A percentile compares a stretch with the other conserved stretches of the same genome.
phyloP scores from a whole-genome alignment of 2,329 filamentous ascomycete species.

The Ceratocystis albifundus region DNA sequence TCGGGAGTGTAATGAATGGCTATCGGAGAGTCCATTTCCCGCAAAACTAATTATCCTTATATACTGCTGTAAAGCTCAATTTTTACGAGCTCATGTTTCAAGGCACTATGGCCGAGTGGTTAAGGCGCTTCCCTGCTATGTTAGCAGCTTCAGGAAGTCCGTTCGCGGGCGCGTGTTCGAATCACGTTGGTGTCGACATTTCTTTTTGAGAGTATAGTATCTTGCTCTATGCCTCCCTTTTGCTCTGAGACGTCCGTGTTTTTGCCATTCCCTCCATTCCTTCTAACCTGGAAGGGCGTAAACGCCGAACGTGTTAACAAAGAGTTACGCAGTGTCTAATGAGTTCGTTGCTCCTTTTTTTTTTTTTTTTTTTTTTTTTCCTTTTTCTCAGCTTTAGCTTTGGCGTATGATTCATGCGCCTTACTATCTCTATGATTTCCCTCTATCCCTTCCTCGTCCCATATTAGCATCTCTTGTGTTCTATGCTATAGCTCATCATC shows the following conservation, averaged over 20 bases:
- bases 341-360: background rate
- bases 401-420: background rate
- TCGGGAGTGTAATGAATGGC: too few relatives aligned
- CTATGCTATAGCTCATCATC: background rate
- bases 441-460: background rate
- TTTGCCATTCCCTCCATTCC: background rate
- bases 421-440: background rate
- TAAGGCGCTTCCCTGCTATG: constrained; percentile 23
- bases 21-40: too few relatives aligned
- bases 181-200: constrained; percentile 23
- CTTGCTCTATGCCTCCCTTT: background rate
- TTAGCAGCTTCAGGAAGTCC: constrained; percentile 14
- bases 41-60: too few relatives aligned
- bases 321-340: background rate
- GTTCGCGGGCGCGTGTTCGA: constrained; percentile 24
- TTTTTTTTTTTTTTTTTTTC: background rate
- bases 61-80: too few relatives aligned
- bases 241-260: background rate
- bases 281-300: background rate
- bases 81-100: too few relatives aligned
- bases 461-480: background rate
- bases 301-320: background rate
- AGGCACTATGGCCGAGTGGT: constrained; percentile 23
- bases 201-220: constrained; percentile 5
- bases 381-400: background rate